These are phyloP conservation scores for Tuber aestivum DNA, from an alignment of 495 filamentous ascomycete genomes.

Conservation along the genomic window DNA sequence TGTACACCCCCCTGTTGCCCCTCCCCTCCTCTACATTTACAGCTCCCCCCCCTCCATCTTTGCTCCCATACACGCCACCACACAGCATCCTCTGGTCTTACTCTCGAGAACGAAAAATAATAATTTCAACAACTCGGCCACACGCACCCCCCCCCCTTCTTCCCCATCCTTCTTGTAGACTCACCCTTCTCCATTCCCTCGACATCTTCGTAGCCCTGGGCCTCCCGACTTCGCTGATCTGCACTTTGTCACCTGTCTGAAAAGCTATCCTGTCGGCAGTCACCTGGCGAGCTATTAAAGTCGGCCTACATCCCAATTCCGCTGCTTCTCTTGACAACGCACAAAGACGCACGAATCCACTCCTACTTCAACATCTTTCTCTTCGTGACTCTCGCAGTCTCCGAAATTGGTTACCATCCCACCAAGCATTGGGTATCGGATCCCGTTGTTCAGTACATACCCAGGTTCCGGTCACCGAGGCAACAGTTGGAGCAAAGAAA, in stretches of 20 bases:
- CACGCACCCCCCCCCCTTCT: constrained; percentile 10
- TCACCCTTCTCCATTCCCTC: constrained; percentile 13
- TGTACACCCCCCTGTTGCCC: constrained; percentile 26
- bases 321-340: constrained; percentile 36
- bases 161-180: constrained; percentile 11
- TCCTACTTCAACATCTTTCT: constrained; percentile 10
- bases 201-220: constrained; percentile 20
- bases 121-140: constrained; percentile 1
- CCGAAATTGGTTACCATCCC: constrained; percentile 24
- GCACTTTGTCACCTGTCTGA: constrained; percentile 22
- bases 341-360: constrained; percentile 34
- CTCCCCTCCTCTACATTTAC: constrained; percentile 22
- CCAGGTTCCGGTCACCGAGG: constrained; percentile 9
- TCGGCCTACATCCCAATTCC: constrained; percentile 28
- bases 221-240: constrained; percentile 24
- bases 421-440: constrained; percentile 22
- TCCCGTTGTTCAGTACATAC: constrained; percentile 16
- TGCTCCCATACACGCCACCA: background rate
- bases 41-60: constrained; percentile 27
- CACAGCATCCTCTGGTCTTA: constrained; percentile 18
- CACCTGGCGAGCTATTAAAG: constrained; percentile 36
- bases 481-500: constrained; percentile 10
- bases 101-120: constrained; percentile 19
- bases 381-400: constrained; percentile 20
- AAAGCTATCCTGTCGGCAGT: constrained; percentile 22